Base-by-base conservation (phyloP, 2,329 filamentous ascomycete species). In the Gremmenia infestans region DNA sequence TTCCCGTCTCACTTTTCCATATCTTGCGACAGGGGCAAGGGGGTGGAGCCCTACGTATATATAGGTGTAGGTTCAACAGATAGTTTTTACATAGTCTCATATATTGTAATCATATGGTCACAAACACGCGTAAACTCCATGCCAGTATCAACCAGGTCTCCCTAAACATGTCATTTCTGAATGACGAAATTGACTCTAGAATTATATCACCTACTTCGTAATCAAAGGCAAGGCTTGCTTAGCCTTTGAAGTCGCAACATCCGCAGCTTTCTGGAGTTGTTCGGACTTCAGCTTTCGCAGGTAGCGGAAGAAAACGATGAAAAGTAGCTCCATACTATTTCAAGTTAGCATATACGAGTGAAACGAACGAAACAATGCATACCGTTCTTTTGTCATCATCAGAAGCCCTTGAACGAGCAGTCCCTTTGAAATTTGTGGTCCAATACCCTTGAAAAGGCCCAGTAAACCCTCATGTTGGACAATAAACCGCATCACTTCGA, bases 351-450 rank as follows among this genome's bases (percentile, higher is more conserved):
- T 2, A 48, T 56, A 55, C 37, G 17, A 46, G 40, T 46, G 54
- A 59, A 12, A 19, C 23, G 14, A 17, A 25, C n/a, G 14, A 46
- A 15, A 12, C 17, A 12, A 39, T 48, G 45, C 78, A 63, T 79
- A 91, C 89, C 91, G 83, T 75, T 99, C 94, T 76, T 99, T 99
- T 48, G 91, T 94, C 91, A 97, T 99, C 94, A 99, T 99, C 40
- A 99, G 78, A 54, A 99, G 84, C 50, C 94, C 94, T 70, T 99
- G 94, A 2, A 99, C 94, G 49, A 99, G 71, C 52, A 99, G 75
- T 1, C 94, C 94, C 74, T 99, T 99, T 57, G 91, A 73, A 51
- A 99, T 88, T 72, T 99, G 94, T 3, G 94, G 94, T 0, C 85
- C 91, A 63, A 99, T 96, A 43, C 94, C 94, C 76, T 99, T 99